phyloP scores from a whole-genome alignment of 2,329 filamentous ascomycete species.

The Parascedosporium putredinis region DNA sequence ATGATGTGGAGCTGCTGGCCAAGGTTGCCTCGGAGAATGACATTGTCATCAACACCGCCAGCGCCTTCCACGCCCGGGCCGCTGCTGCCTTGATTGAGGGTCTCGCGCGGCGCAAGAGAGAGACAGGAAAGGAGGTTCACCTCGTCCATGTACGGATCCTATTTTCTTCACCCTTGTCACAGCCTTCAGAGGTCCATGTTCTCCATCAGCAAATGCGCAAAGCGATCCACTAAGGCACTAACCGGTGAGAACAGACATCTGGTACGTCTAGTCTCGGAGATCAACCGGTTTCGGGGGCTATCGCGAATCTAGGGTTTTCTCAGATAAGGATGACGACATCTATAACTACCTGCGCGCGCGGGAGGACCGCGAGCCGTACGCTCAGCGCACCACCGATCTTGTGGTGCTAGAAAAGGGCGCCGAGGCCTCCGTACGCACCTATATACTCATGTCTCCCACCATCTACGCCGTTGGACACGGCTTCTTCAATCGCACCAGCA shows the following conservation, averaged over 20 bases:
- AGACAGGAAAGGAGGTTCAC: constrained; percentile 23
- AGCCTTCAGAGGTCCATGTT: too few species aligned
- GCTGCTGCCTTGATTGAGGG: constrained; percentile 31
- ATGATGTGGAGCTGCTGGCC: constrained; percentile 15
- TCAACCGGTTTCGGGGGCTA: constrained; percentile 24
- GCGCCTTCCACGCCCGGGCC: constrained; percentile 24
- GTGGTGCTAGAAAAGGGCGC: constrained; percentile 28
- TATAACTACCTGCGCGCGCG: constrained; percentile 28
- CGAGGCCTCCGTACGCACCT: constrained; percentile 28
- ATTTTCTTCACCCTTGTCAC: too few species aligned
- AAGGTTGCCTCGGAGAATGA: constrained; percentile 17
- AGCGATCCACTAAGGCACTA: too few species aligned
- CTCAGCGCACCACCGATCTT: constrained; percentile 34
- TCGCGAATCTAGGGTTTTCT: constrained; percentile 21
- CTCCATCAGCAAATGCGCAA: too few species aligned
- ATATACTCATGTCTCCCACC: constrained; percentile 33
- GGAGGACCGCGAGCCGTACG: constrained; percentile 25
- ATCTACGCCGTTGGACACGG: constrained; percentile 36
- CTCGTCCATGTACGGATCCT: constrained; percentile 25
- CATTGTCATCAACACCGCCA: constrained; percentile 32
- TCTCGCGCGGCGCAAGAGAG: constrained; percentile 25
- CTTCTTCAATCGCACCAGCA: constrained; percentile 26
- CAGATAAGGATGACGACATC: constrained; percentile 33
- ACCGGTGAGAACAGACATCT: constrained; percentile 19
- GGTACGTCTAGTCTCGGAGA: constrained; percentile 34